Evolutionary conservation across 2,329 filamentous ascomycete species (phyloP).

Genomic region (Claviceps lovelessii): DNA sequence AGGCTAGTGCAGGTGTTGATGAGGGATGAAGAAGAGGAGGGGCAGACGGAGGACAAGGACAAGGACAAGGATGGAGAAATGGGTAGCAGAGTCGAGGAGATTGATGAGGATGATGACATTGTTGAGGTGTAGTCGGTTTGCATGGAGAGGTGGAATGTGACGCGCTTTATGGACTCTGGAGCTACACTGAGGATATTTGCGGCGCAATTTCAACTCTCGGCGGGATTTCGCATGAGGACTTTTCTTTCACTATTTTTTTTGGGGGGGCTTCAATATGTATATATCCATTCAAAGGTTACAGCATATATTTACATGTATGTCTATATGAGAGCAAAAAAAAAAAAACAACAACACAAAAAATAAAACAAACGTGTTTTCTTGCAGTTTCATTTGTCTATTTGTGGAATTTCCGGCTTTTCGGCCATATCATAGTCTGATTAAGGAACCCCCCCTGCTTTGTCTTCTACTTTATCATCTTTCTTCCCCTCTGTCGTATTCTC

Average conservation of each 20-base stretch:
- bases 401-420: background rate
- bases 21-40: conserved; percentile 51
- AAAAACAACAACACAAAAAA: background rate
- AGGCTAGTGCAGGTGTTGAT: conserved; percentile 79
- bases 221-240: background rate
- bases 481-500: background rate
- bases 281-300: too few species aligned
- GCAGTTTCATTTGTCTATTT: too few species aligned
- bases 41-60: conserved; percentile 24
- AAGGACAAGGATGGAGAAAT: conserved; percentile 21
- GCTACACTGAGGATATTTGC: background rate
- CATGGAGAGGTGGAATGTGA: background rate
- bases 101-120: conserved; percentile 39
- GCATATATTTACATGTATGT: too few species aligned
- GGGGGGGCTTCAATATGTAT: too few species aligned
- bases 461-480: too few species aligned
- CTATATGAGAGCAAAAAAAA: too few species aligned
- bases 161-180: background rate
- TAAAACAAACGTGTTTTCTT: background rate
- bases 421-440: background rate
- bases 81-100: conserved; percentile 25
- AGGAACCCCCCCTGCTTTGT: too few species aligned
- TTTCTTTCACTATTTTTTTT: background rate
- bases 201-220: background rate
- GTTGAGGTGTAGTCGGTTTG: conserved; percentile 33